phyloP scores from a whole-genome alignment of 768 basidiomycete genomes.

The Omphalotus guepiniiformis region DNA sequence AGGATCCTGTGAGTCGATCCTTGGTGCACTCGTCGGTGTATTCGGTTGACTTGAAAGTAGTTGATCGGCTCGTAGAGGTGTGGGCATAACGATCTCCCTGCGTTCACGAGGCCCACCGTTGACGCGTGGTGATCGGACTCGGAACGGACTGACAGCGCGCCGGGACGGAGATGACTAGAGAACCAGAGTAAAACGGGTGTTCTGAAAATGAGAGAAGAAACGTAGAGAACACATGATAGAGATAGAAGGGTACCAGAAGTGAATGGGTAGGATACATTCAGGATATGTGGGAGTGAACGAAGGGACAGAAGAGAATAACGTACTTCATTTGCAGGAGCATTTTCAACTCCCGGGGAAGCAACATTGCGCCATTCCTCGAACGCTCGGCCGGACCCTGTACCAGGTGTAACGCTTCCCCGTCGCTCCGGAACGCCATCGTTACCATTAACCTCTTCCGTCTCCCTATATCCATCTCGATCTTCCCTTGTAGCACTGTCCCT shows the following conservation, averaged over 20 bases:
- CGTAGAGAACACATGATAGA: not conserved
- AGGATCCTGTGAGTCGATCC: not conserved
- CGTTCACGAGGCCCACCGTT: constrained; percentile 1
- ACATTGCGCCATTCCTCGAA: constrained; percentile 7
- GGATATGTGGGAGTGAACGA: not conserved
- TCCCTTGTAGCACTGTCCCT: not conserved
- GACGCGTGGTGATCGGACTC: constrained; percentile 1
- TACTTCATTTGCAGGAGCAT: not conserved
- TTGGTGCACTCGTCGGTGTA: not conserved
- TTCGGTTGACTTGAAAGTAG: not conserved
- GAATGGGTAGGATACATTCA: too few species aligned
- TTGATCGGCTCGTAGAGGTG: not conserved
- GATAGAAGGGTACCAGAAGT: not conserved
- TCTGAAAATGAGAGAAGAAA: not conserved
- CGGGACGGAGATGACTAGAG: constrained; percentile 1
- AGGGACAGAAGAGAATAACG: not conserved
- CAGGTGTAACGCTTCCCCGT: not conserved
- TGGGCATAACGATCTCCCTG: not conserved
- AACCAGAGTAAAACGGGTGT: too few species aligned
- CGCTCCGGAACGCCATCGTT: not conserved
- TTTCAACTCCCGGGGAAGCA: not conserved
- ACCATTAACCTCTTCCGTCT: not conserved
- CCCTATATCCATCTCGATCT: not conserved
- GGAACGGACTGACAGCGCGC: not conserved
- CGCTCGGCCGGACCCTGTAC: not conserved